These are phyloP conservation scores for Lepidium campestre DNA, from an alignment of 441 rosid genomes.

Conservation along the genomic window DNA sequence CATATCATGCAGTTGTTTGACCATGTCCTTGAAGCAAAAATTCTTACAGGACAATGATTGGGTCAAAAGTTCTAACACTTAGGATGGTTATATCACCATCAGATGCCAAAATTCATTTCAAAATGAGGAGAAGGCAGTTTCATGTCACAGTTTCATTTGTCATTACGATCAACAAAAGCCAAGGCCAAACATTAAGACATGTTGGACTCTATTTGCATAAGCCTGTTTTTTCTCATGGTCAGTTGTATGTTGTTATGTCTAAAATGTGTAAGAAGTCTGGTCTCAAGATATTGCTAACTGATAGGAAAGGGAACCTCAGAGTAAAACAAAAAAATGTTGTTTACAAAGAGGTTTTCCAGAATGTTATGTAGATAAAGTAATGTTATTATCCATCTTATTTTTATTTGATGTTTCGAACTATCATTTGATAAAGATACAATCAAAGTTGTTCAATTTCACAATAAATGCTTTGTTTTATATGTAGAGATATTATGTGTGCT, in stretches of 20 bases:
- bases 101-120: neutral
- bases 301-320: neutral
- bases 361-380: no score
- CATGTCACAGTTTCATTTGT: neutral
- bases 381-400: no score
- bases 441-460: no score
- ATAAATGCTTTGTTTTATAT: no score
- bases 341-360: no score
- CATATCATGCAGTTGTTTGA: neutral
- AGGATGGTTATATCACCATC: neutral
- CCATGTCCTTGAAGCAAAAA: neutral
- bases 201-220: neutral
- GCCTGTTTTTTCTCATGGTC: neutral
- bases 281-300: neutral
- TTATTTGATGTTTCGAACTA: no score
- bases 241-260: neutral
- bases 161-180: neutral
- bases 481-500: no score
- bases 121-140: neutral
- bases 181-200: neutral
- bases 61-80: rapidly evolving
- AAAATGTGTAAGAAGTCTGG: neutral
- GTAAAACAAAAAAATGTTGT: no score
- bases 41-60: neutral
- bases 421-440: no score